A percentile compares a stretch with the other conserved stretches of the same genome.
Evolutionary conservation across 2,329 filamentous ascomycete species (phyloP).

Genomic region (Sporothrix humicola): DNA sequence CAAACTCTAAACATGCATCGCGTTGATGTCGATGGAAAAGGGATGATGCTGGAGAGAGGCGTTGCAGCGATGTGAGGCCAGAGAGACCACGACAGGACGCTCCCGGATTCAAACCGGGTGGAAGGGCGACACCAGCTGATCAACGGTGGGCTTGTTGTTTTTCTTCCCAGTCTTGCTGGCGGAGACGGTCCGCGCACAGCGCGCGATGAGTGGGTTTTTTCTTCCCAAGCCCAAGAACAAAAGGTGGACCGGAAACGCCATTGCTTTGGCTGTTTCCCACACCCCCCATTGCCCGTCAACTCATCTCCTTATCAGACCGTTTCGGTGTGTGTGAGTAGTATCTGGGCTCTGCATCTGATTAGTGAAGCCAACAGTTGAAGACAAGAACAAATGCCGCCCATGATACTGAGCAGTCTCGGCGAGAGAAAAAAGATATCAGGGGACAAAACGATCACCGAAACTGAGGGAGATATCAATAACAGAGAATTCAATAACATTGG

Average conservation of each 20-base stretch:
- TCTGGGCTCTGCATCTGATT: neutral
- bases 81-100: neutral
- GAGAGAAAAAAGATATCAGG: neutral
- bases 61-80: neutral
- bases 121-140: neutral
- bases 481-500: neutral
- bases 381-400: too few relatives aligned
- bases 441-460: neutral
- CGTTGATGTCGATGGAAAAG: neutral
- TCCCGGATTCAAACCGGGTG: constrained; percentile 3
- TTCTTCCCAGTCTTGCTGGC: neutral
- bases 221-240: neutral
- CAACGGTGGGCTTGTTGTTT: neutral
- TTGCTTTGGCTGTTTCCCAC: neutral
- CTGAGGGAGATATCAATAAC: neutral
- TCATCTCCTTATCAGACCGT: neutral
- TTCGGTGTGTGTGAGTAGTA: neutral
- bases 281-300: neutral
- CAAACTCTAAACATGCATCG: neutral
- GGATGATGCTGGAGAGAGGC: neutral
- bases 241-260: constrained; percentile 5
- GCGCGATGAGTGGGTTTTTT: neutral
- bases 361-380: neutral
- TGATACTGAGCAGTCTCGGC: too few relatives aligned
- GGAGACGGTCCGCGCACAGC: constrained; percentile 4